Evolutionary conservation across 106 monocot genomes (phyloP), one percentile per base, ranked within the genome.

Genomic region (Dactylorhiza incarnata): DNA sequence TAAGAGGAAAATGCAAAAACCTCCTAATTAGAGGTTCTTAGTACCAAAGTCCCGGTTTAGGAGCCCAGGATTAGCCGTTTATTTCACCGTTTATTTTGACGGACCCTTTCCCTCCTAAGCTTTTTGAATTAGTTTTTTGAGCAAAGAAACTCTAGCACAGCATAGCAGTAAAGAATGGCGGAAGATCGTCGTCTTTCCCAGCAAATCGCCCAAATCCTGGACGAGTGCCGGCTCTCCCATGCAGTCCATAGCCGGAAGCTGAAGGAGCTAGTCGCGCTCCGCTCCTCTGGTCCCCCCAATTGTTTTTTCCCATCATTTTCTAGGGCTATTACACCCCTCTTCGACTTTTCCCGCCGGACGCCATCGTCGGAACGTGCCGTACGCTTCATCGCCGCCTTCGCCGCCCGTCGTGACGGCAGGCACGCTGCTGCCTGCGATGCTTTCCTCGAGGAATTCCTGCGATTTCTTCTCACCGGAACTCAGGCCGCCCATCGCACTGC

Each of bases 161-260:
- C n/a, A n/a, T n/a, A n/a, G n/a, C n/a, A 3, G 66, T 24, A 70
- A 5, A 17, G 15, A 46, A 46, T 70, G 46, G 72, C 9, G 7
- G 72, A 49, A 48, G 72, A 49, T 5, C 48, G 11, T 49, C 48
- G 49, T 44, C 76, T 91, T 20, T 74, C 82, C 9, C 12, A 82
- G 14, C 66, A 88, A 59, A 83, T 94, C 77, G 88, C 86, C 6
- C 78, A 81, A 15, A 73, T 91, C 49, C 84, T 96, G 0, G 85
- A 96, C 85, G 93, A 96, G 65, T 93, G 89, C 74, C 79, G 85
- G 14, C 89, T 79, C 52, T 93, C 96, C 61, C 87, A 81, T 45
- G 90, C 96, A 9, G 73, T 93, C 74, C 88, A 93, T 44, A 71
- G 58, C 20, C 90, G 91, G 23, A 96, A 96, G 85, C 85, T 93